Evolutionary conservation across 129 eudicot species (phyloP), one percentile per base, ranked within the genome.

Genomic region (Oenanthe sinensis): DNA sequence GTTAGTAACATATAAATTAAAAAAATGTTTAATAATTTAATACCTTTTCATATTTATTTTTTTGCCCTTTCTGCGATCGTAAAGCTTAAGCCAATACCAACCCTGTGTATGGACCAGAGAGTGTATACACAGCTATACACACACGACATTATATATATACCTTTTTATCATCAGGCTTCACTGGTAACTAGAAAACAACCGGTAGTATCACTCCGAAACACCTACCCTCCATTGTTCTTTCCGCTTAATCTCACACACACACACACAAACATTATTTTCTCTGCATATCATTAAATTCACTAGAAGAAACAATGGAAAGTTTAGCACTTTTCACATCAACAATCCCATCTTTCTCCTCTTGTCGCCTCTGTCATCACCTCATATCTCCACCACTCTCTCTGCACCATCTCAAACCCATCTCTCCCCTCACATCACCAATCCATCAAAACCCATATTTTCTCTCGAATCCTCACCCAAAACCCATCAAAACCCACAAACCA

Each of bases 401-500:
- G n/a, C n/a, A n/a, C 79, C 54, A 65, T 80, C 77, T 60, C 68
- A 60, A 60, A 42, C 54, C 74, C 83, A 81, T 62, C 37, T 44
- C 74, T 60, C 62, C 48, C 20, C 22, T n/a, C 77, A 37, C 45
- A 71, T 48, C 71, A 44, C 82, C 68, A 14, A 2, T 37, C 14
- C 62, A 1, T 30, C 71, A 68, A 19, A 68, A 50, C 48, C 43
- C 36, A 1, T 39, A 39, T 24, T 6, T 26, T 33, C 74, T 44
- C n/a, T 67, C 17, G 16, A 55, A 52, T 8, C 20, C 42, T n/a
- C 79, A 16, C 52, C 54, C 54, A 44, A 72, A 72, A 72, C 76
- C 76, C 79, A 80, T 70, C 67, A 54, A 48, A 73, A 50, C 81
- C 83, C 78, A 44, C 20, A 80, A 45, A 28, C 52, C 71, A 76